Conservation (phyloP, 805 yeast genomes). For the Jamesozyma piceae region DNA sequence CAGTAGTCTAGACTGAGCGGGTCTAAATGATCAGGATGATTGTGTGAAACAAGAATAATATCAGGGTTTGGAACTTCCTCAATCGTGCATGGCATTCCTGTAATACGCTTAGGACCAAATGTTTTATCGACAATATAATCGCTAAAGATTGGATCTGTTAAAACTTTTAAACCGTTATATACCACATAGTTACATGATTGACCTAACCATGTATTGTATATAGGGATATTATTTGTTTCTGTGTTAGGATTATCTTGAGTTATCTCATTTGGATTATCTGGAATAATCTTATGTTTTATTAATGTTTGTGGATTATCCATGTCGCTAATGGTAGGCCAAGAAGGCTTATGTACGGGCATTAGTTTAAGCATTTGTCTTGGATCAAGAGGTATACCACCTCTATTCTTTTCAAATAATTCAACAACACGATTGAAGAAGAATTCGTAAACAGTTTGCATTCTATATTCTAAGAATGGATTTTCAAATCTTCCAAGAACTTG, state of each 20-base stretch:
- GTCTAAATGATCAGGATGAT: constrained; percentile 93
- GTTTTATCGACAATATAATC: constrained; percentile 51
- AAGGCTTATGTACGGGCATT: constrained; percentile 56
- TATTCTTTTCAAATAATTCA: constrained; percentile 56
- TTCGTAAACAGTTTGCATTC: constrained; percentile 84
- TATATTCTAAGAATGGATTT: constrained; percentile 83
- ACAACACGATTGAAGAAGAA: constrained; percentile 63
- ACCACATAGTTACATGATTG: constrained; percentile 79
- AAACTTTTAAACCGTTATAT: constrained; percentile 57
- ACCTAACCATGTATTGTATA: constrained; percentile 75
- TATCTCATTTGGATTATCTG: not conserved
- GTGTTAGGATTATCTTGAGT: not conserved
- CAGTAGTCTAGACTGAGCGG: constrained; percentile 40
- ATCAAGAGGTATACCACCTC: constrained; percentile 51
- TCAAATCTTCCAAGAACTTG: constrained; percentile 71
- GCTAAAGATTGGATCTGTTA: constrained; percentile 79
- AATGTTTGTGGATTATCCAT: not conserved
- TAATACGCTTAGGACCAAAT: constrained; percentile 79
- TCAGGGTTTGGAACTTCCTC: constrained; percentile 60
- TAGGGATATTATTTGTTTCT: constrained; percentile 7
- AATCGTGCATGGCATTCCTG: constrained; percentile 61
- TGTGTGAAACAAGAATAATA: constrained; percentile 76
- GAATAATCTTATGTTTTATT: constrained; percentile 1
- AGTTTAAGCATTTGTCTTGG: constrained; percentile 40
- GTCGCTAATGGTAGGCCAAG: constrained; percentile 41